These are phyloP conservation scores for Royoungia palumana DNA, from an alignment of 768 basidiomycete genomes.

Conservation along the genomic window DNA sequence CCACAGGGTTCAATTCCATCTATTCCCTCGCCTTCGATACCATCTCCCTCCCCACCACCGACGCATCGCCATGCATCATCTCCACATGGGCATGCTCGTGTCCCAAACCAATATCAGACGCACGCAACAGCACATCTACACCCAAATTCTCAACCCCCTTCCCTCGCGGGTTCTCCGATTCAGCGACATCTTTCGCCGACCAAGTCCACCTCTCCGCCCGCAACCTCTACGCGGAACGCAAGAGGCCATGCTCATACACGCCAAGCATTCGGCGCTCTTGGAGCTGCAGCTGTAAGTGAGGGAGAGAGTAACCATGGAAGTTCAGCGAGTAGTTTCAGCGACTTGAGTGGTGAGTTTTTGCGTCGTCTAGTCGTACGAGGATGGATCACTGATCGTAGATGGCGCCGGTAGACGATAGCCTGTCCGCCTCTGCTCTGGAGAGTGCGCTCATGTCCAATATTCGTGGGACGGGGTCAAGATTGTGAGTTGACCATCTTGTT, in stretches of 20 bases:
- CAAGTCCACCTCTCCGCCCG: conserved; percentile 63
- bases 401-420: conserved; percentile 52
- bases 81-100: not conserved
- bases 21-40: conserved; percentile 68
- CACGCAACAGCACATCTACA: conserved; percentile 11
- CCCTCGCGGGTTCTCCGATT: conserved; percentile 34
- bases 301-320: conserved; percentile 65
- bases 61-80: conserved; percentile 33
- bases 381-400: not conserved
- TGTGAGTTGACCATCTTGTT: conserved; percentile 47
- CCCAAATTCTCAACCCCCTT: conserved; percentile 14
- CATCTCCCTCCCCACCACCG: conserved; percentile 42
- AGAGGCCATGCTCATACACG: conserved; percentile 48
- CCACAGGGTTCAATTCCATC: conserved; percentile 78
- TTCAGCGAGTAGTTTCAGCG: conserved; percentile 80
- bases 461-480: conserved; percentile 58
- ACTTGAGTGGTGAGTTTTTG: conserved; percentile 68
- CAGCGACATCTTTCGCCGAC: conserved; percentile 48
- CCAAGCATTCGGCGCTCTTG: conserved; percentile 41
- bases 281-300: conserved; percentile 45
- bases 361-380: not conserved
- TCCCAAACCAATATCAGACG: conserved; percentile 3
- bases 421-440: conserved; percentile 77
- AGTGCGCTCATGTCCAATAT: conserved; percentile 79
- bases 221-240: conserved; percentile 52